A percentile compares a stretch with the other conserved stretches of the same genome.
phyloP scores from a whole-genome alignment of 768 basidiomycete species.

The Termitomyces sp. region DNA sequence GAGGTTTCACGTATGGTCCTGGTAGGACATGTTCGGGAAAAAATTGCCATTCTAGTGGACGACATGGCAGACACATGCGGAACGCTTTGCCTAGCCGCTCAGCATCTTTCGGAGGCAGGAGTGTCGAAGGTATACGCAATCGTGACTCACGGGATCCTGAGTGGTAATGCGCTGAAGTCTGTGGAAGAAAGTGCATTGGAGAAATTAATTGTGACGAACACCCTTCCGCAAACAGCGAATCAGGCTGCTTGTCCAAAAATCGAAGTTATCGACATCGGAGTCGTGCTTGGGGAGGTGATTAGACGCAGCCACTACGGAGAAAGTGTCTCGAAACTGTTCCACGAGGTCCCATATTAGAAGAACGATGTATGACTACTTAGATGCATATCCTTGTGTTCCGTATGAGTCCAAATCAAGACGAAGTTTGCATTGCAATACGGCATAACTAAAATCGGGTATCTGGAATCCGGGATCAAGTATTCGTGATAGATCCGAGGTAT shows the following conservation, averaged over 20 bases:
- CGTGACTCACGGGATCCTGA: conserved; percentile 95
- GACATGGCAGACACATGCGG: conserved; percentile 99
- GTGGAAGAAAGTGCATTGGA: conserved; percentile 74
- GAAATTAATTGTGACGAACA: conserved; percentile 98
- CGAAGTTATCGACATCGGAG: conserved; percentile 92
- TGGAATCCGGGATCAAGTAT: conserved; percentile 10
- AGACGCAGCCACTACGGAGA: conserved; percentile 96
- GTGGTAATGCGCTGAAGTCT: conserved; percentile 77
- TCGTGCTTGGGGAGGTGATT: conserved; percentile 94
- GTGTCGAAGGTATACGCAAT: conserved; percentile 83
- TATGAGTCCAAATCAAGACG: conserved; percentile 14
- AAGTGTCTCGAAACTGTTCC: conserved; percentile 83
- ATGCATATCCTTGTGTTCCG: neutral
- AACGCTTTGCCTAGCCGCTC: conserved; percentile 88
- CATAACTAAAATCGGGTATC: conserved; percentile 11
- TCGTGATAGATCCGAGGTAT: conserved; percentile 21
- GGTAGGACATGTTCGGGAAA: conserved; percentile 89
- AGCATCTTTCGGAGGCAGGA: conserved; percentile 85
- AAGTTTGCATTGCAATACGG: neutral
- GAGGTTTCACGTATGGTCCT: conserved; percentile 94
- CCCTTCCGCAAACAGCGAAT: conserved; percentile 85
- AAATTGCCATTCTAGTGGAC: conserved; percentile 92
- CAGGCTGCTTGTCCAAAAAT: conserved; percentile 69
- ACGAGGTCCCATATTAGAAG: conserved; percentile 80
- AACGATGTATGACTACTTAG: conserved; percentile 2